A percentile compares a stretch with the other conserved stretches of the same genome.
Evolutionary conservation across 305 asterid genomes (phyloP).

Genomic region (Fraxinus xanthoxyloides): DNA sequence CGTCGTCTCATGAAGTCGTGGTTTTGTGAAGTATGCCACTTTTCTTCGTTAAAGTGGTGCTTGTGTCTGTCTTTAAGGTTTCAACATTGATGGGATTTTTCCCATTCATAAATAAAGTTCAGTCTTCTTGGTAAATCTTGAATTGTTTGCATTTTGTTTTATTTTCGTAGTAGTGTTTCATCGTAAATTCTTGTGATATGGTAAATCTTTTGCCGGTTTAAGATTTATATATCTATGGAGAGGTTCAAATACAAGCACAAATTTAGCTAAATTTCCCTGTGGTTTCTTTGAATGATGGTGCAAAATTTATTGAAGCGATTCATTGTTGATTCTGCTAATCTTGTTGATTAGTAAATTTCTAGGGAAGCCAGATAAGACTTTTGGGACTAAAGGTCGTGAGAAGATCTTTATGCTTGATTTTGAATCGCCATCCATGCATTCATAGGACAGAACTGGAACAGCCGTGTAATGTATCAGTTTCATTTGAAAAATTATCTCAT

Average conservation of each 20-base stretch:
- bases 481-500: no score
- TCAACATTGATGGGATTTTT: not conserved
- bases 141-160: not conserved
- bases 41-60: not conserved
- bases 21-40: not conserved
- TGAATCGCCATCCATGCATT: not conserved
- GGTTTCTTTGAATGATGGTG: not conserved
- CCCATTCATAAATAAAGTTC: not conserved
- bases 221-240: no score
- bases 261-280: not conserved
- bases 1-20: not conserved
- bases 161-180: not conserved
- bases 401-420: not conserved
- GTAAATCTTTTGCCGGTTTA: no score
- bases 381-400: no score
- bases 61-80: not conserved
- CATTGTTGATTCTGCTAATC: no score
- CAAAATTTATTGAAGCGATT: no score
- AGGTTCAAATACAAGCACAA: no score
- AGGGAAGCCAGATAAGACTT: not conserved
- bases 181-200: not conserved
- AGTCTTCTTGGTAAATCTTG: not conserved
- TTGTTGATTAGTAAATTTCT: no score
- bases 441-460: no score
- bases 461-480: no score